Evolutionary conservation across 129 eudicot genomes (phyloP).

Genomic region (Smallanthus sonchifolius): DNA sequence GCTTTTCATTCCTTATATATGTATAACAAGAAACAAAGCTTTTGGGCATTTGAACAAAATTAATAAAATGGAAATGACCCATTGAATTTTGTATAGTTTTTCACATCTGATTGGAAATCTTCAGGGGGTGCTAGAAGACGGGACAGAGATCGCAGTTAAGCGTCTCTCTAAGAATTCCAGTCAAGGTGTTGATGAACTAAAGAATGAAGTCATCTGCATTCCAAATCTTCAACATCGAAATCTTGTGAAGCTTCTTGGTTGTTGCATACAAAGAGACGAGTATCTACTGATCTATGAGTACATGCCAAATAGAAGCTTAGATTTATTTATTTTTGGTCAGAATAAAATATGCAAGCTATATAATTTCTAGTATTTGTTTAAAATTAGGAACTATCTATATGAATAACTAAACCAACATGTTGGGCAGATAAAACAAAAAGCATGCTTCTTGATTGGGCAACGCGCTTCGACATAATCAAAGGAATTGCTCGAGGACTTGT

Average conservation of each 20-base stretch:
- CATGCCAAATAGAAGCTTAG: background rate
- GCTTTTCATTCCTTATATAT: no score
- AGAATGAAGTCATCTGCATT: background rate
- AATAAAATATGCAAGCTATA: no score
- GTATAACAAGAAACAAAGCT: background rate
- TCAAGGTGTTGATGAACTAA: background rate
- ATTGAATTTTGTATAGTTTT: background rate
- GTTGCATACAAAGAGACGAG: no score
- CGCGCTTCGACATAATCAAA: conserved; percentile 28
- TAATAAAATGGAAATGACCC: background rate
- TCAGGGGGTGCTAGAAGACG: background rate
- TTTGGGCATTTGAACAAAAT: background rate
- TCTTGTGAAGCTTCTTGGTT: no score
- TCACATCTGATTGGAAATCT: background rate
- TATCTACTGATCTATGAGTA: no score
- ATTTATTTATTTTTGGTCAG: background rate
- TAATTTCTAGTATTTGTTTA: no score
- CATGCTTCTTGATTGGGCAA: conserved; percentile 20
- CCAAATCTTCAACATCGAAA: no score
- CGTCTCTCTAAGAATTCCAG: background rate
- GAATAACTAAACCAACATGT: background rate
- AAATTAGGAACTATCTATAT: background rate
- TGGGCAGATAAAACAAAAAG: conserved; percentile 17
- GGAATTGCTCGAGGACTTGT: conserved; percentile 39
- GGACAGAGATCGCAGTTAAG: background rate